phyloP scores from a whole-genome alignment of 148 eudicot species.

The Rhododendron vialii region DNA sequence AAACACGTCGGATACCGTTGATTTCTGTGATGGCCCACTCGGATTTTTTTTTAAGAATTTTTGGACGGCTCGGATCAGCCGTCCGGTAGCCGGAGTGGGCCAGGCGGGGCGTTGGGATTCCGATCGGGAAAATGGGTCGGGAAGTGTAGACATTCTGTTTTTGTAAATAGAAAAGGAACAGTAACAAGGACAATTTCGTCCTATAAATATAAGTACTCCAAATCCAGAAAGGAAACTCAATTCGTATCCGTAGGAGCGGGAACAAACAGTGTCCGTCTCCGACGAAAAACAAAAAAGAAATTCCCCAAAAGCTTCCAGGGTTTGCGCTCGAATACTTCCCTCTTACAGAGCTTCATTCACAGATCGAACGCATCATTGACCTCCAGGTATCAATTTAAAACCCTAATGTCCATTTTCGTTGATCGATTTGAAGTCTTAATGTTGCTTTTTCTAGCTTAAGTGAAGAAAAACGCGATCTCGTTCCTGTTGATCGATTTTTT shows the following conservation, averaged over 20 bases:
- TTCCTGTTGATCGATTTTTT: not conserved
- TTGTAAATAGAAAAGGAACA: too few species aligned
- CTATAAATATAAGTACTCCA: not conserved
- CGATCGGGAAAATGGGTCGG: too few species aligned
- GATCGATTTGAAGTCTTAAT: not conserved
- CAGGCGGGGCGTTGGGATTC: too few species aligned
- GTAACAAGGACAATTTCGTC: not conserved
- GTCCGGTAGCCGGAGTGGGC: too few species aligned
- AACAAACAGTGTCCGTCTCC: not conserved
- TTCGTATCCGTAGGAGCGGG: not conserved
- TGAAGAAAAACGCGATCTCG: not conserved
- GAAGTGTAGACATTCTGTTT: too few species aligned
- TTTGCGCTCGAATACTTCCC: not conserved
- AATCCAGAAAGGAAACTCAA: not conserved
- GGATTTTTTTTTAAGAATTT: too few species aligned
- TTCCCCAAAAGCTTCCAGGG: not conserved
- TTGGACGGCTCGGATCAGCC: too few species aligned
- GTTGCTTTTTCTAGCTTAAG: not conserved
- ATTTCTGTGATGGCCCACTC: too few species aligned
- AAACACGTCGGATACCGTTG: too few species aligned
- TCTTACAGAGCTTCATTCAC: not conserved
- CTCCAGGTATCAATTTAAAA: not conserved
- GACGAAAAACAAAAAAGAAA: not conserved
- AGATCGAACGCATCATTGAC: not conserved
- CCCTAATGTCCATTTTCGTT: not conserved